phyloP scores from a whole-genome alignment of 2,329 filamentous ascomycete species.

The Ceratocystis harringtonii region DNA sequence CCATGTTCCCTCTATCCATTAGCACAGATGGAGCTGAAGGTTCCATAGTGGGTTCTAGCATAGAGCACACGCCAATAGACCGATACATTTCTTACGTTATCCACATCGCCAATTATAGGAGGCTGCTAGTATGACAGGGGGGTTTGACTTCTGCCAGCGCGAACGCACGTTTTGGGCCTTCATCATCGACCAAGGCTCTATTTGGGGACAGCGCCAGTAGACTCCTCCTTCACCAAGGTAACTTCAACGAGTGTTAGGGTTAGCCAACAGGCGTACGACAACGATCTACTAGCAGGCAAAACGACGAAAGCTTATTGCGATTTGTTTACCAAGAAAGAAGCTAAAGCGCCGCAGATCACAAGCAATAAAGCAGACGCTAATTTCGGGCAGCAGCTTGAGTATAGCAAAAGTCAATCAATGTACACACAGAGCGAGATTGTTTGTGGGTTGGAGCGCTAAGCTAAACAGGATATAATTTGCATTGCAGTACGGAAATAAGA shows the following conservation, averaged over 20 bases:
- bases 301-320: neutral
- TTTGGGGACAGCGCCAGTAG: too few relatives aligned
- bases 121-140: constrained; percentile 1
- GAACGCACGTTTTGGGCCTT: neutral
- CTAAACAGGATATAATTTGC: neutral
- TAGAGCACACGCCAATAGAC: neutral
- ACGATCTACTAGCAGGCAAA: neutral
- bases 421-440: neutral
- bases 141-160: neutral
- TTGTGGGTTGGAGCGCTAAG: neutral
- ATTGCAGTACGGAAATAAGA: neutral
- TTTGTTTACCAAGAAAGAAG: neutral
- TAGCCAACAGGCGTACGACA: too few relatives aligned
- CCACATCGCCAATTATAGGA: constrained; percentile 1
- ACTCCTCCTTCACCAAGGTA: too few relatives aligned
- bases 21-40: neutral
- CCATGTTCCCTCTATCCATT: neutral
- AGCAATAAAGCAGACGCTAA: neutral
- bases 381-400: neutral
- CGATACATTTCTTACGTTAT: neutral
- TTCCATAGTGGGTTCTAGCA: neutral
- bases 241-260: too few relatives aligned
- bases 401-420: too few relatives aligned
- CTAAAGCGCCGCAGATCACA: neutral
- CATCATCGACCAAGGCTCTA: neutral